Percentiles rank a stretch among this genome's conserved stretches.
Conservation (phyloP, 257 asterid genomes). For the Capsicum baccatum region DNA sequence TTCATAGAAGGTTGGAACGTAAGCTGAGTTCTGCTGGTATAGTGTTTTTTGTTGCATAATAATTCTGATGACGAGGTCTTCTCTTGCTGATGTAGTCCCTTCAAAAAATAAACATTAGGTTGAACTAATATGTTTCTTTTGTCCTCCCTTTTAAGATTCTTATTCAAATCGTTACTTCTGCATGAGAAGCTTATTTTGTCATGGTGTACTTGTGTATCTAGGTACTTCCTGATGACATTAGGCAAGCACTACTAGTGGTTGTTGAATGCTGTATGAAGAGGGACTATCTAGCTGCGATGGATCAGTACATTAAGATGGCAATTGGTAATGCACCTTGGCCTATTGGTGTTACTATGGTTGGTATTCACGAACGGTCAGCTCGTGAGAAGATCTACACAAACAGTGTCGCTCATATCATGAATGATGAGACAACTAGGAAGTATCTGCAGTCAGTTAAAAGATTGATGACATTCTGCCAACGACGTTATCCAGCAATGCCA, state of each 20-base stretch:
- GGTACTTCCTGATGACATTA: slow-evolving; percentile 95
- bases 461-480: slow-evolving; percentile 92
- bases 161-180: background rate
- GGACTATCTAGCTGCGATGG: slow-evolving; percentile 98
- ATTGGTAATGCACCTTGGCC: slow-evolving; percentile 99
- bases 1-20: background rate
- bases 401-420: slow-evolving; percentile 99
- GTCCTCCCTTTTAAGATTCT: background rate
- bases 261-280: slow-evolving; percentile 83
- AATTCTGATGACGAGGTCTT: slow-evolving; percentile 9
- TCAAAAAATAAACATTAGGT: background rate
- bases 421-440: slow-evolving; percentile 98
- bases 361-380: slow-evolving; percentile 98
- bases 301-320: slow-evolving; percentile 85
- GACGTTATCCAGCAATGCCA: slow-evolving; percentile 90
- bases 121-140: background rate
- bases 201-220: slow-evolving; percentile 30
- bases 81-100: background rate
- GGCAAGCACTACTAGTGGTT: slow-evolving; percentile 71
- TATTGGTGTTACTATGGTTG: slow-evolving; percentile 99
- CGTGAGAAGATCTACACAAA: slow-evolving; percentile 97
- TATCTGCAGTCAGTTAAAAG: slow-evolving; percentile 86
- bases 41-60: background rate
- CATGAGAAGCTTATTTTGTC: slow-evolving; percentile 12
- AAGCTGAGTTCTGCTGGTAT: background rate